Base-by-base conservation (phyloP, 208 protist genomes). In the Vickermania spadyakhi region DNA sequence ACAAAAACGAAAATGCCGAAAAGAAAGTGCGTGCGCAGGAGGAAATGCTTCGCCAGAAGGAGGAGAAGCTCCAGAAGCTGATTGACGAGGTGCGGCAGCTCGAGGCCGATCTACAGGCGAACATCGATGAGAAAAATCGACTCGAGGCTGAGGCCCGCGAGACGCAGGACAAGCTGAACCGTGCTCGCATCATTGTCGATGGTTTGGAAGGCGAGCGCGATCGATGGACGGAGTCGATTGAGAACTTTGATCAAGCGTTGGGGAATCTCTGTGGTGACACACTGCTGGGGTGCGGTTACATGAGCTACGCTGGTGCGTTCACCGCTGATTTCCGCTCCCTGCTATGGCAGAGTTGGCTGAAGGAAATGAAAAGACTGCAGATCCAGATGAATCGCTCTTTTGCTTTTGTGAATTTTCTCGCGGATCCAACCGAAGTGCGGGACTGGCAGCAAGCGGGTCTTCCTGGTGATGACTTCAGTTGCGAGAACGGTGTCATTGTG, bases 251-350 rank as follows among this genome's bases (percentile, higher is more conserved):
- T 52, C 68, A 76, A 2, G 75, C 86, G 26, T 65, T 98, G 26
- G 72, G 66, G 23, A 96, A 95, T 64, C 81, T 99, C 31, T 79
- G 84, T 56, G 98, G 97, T 23, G 98, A 99, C 72, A 97, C 96
- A 28, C 72, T 99, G 14, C 62, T 99, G 18, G 95, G 96, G 0
- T 91, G 94, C 62, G 97, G 96, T 4, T 99, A 99, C 66, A 77
- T 99, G 58, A 93, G 89, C 61, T 99, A 99, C 82, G 79, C 82
- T 60, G 98, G 98, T 36, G 91, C 97, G 52, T 99, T 99, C 68
- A 96, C 85, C 31, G 78, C 92, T 7, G 87, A 98, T 45, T 99
- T 97, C 66, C 77, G 98, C 5, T 65, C 83, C 52, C 60, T 89
- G 53, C 74, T 99, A 36, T 82, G 97, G 68, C 59, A 88, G 59